Percentiles rank a stretch among this genome's conserved stretches.
Evolutionary conservation across 75 land plant genomes (phyloP).

Genomic region (Isoetes taiwanensis): DNA sequence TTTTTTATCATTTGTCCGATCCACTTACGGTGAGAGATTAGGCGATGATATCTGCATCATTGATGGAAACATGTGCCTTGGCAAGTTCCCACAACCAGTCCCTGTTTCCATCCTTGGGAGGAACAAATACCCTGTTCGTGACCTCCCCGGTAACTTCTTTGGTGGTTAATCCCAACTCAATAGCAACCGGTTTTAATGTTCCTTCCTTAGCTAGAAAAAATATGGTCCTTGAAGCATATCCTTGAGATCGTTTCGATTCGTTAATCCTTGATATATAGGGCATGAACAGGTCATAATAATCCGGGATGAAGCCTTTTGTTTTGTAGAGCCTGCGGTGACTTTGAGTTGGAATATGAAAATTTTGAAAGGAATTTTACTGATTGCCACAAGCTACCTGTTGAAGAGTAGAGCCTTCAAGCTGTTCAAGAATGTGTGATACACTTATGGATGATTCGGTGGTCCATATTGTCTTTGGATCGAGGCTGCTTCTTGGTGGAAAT

Average conservation of each 20-base stretch:
- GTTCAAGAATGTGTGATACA: too few relatives aligned
- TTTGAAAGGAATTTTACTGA: too few relatives aligned
- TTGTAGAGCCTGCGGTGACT: background rate
- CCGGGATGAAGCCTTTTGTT: background rate
- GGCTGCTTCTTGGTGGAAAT: too few relatives aligned
- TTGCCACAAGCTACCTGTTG: too few relatives aligned
- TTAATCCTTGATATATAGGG: background rate
- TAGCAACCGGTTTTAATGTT: background rate
- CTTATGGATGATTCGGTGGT: too few relatives aligned
- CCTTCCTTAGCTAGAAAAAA: background rate
- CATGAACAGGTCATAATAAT: background rate
- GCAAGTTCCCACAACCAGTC: conserved; percentile 2
- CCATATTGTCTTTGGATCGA: too few relatives aligned
- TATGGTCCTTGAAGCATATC: background rate
- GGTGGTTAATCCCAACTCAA: background rate
- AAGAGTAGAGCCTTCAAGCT: too few relatives aligned
- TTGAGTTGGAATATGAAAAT: too few relatives aligned
- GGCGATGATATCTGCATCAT: background rate
- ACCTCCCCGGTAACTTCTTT: too few relatives aligned
- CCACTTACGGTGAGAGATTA: background rate
- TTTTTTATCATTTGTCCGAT: too few relatives aligned
- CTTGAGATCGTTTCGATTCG: background rate
- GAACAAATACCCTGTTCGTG: background rate
- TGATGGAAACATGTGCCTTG: background rate
- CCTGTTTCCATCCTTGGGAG: background rate